A percentile compares a stretch with the other conserved stretches of the same genome.
Conservation (phyloP, 1,284 basidiomycete genomes). For the Anthracocystis walkeri region DNA sequence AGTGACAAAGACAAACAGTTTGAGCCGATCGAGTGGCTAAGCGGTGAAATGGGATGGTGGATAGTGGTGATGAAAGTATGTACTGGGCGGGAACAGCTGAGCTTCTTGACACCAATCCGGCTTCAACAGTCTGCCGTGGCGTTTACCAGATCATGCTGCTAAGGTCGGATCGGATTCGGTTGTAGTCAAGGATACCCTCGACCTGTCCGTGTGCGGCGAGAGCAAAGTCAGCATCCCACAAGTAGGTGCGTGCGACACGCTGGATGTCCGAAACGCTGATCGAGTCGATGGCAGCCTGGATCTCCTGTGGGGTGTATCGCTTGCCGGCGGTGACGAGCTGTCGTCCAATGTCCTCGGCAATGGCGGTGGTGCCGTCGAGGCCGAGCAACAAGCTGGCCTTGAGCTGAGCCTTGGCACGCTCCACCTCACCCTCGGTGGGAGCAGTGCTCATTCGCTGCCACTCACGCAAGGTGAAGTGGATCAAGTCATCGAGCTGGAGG, state of each 20-base stretch:
- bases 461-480: slow-evolving; percentile 94
- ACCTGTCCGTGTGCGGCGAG: slow-evolving; percentile 51
- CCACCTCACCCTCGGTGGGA: slow-evolving; percentile 87
- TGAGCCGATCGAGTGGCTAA: slow-evolving; percentile 2
- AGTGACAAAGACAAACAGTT: slow-evolving; percentile 11
- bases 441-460: slow-evolving; percentile 95
- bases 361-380: slow-evolving; percentile 92
- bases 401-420: slow-evolving; percentile 96
- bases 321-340: slow-evolving; percentile 92
- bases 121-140: not conserved
- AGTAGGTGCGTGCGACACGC: slow-evolving; percentile 92
- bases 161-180: slow-evolving; percentile 70
- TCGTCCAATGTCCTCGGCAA: slow-evolving; percentile 97
- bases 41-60: slow-evolving; percentile 6
- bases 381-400: slow-evolving; percentile 92
- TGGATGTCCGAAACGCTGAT: slow-evolving; percentile 91
- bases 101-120: not conserved
- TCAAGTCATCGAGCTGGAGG: slow-evolving; percentile 87
- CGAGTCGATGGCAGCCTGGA: slow-evolving; percentile 90
- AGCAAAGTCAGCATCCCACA: slow-evolving; percentile 87
- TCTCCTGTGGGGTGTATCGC: slow-evolving; percentile 86
- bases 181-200: slow-evolving; percentile 80
- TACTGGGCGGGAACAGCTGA: not conserved
- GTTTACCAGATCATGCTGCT: slow-evolving; percentile 68
- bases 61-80: slow-evolving; percentile 3